phyloP scores from a whole-genome alignment of 805 yeast genomes.

The Maudiozyma pseudohumilis region DNA sequence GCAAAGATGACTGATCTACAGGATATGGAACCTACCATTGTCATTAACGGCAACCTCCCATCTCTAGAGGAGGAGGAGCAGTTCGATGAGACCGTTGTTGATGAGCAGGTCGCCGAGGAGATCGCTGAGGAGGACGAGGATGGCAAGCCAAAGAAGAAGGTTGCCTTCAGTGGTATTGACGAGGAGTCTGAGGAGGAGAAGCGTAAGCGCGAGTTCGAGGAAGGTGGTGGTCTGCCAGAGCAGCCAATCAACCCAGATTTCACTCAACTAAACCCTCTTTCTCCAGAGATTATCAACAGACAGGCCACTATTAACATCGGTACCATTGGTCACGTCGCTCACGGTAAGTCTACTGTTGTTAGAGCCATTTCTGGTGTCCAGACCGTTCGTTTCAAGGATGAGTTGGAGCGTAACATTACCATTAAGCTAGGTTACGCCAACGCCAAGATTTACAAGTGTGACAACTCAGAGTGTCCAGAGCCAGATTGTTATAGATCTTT shows the following conservation, averaged over 20 bases:
- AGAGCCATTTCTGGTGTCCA: conserved; percentile 97
- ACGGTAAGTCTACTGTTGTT: conserved; percentile 88
- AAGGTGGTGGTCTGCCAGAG: conserved; percentile 97
- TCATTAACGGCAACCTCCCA: conserved; percentile 52
- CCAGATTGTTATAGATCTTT: conserved; percentile 94
- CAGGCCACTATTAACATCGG: conserved; percentile 99
- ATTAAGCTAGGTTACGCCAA: conserved; percentile 98
- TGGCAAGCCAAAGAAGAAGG: conserved; percentile 52
- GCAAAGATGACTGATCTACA: conserved; percentile 67
- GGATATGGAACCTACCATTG: conserved; percentile 76
- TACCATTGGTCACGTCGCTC: conserved; percentile 93
- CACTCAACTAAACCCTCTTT: conserved; percentile 67
- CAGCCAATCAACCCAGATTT: conserved; percentile 90
- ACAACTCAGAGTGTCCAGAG: conserved; percentile 73
- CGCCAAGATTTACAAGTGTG: conserved; percentile 94
- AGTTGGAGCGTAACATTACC: conserved; percentile 96
- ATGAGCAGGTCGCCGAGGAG: conserved; percentile 31
- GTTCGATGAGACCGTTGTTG: conserved; percentile 25
- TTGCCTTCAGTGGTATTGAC: conserved; percentile 69
- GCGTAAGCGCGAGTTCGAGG: conserved; percentile 80
- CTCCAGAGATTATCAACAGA: conserved; percentile 93
- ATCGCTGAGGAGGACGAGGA: conserved; percentile 32
- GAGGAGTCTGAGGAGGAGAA: conserved; percentile 65
- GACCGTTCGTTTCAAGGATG: conserved; percentile 98
- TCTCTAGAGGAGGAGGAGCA: conserved; percentile 31